Evolutionary conservation across 129 eudicot species (phyloP).

Genomic region (Chrysanthemum seticuspe): DNA sequence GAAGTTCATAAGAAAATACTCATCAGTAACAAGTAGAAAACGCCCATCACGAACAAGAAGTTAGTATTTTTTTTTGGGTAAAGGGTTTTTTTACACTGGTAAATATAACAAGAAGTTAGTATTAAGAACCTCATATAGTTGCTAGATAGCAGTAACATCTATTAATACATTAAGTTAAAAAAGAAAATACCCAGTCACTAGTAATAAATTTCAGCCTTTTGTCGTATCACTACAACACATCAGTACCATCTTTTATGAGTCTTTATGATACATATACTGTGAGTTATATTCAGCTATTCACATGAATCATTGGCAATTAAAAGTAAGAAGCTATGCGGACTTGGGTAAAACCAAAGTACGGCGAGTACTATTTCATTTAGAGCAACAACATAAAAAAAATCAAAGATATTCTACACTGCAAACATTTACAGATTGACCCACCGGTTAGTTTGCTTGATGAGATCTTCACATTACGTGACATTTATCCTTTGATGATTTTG

Average conservation of each 20-base stretch:
- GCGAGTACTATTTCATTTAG: not conserved
- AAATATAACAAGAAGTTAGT: too few species aligned
- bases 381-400: conserved; percentile 9
- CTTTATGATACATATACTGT: not conserved
- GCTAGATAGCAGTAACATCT: too few species aligned
- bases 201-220: too few species aligned
- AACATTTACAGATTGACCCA: conserved; percentile 39
- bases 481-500: conserved; percentile 69
- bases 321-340: not conserved
- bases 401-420: not conserved
- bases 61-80: too few species aligned
- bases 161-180: too few species aligned
- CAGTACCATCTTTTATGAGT: not conserved
- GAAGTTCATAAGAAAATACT: too few species aligned
- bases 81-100: too few species aligned
- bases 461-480: conserved; percentile 60
- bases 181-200: too few species aligned
- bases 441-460: not conserved
- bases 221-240: too few species aligned
- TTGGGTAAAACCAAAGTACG: not conserved
- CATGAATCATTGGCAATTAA: not conserved
- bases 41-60: too few species aligned
- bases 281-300: conserved; percentile 4
- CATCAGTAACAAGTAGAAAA: too few species aligned
- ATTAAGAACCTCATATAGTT: too few species aligned